These are phyloP conservation scores for Fusarium falciforme DNA, from an alignment of 2,329 filamentous ascomycete genomes.

Conservation along the genomic window DNA sequence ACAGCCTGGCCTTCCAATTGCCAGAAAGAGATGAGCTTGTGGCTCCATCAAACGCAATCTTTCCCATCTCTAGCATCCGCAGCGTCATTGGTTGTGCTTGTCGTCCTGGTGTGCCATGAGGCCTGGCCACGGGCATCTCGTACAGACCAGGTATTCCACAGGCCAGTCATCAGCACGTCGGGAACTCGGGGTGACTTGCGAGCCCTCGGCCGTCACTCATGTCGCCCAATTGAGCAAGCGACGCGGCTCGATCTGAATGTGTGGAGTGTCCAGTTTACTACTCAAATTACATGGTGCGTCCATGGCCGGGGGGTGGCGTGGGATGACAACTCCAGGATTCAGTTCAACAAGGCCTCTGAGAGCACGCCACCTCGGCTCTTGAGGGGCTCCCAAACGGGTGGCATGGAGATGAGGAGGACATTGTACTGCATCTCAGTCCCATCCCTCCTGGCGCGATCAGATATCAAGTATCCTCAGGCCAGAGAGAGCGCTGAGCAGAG, in stretches of 20 bases:
- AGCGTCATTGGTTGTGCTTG: slow-evolving; percentile 26
- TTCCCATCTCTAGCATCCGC: slow-evolving; percentile 18
- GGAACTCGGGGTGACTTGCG: slow-evolving; percentile 32
- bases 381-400: slow-evolving; percentile 32
- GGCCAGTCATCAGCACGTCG: slow-evolving; percentile 7
- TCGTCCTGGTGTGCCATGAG: slow-evolving; percentile 27
- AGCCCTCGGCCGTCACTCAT: slow-evolving; percentile 17
- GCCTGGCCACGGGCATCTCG: slow-evolving; percentile 26
- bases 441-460: slow-evolving; percentile 8
- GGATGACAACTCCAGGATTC: slow-evolving; percentile 36
- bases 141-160: slow-evolving; percentile 33
- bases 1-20: slow-evolving; percentile 17
- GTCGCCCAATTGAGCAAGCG: slow-evolving; percentile 32
- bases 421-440: slow-evolving; percentile 36
- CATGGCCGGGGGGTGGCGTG: slow-evolving; percentile 29
- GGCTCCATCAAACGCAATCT: slow-evolving; percentile 25
- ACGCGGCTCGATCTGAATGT: slow-evolving; percentile 36
- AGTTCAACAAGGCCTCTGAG: slow-evolving; percentile 41
- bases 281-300: slow-evolving; percentile 32
- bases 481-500: slow-evolving; percentile 2
- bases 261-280: slow-evolving; percentile 25
- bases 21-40: slow-evolving; percentile 20
- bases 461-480: not conserved
- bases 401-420: slow-evolving; percentile 23
- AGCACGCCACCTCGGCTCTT: slow-evolving; percentile 46